phyloP scores from a whole-genome alignment of 2,329 filamentous ascomycete species.

The Lachnellula hyalina region DNA sequence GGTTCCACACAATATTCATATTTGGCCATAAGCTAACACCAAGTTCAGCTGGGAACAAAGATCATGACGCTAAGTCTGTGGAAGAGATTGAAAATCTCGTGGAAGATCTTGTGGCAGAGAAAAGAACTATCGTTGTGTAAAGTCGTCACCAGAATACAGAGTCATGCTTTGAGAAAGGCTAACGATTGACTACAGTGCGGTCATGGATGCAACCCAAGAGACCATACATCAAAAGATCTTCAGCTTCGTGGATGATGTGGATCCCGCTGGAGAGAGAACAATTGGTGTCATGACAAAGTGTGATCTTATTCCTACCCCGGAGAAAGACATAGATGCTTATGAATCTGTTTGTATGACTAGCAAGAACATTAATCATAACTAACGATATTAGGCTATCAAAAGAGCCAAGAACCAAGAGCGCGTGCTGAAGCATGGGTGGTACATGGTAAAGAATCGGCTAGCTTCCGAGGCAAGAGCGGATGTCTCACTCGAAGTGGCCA shows the following conservation, averaged over 20 bases:
- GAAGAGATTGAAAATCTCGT: neutral
- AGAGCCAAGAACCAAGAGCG: conserved; percentile 1
- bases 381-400: neutral
- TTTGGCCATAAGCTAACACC: neutral
- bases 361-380: neutral
- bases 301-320: neutral
- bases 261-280: neutral
- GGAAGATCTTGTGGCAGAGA: neutral
- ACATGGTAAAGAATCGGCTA: neutral
- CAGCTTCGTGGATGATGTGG: neutral
- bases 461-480: neutral
- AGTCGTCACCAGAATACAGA: neutral
- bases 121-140: neutral
- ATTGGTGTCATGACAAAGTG: conserved; percentile 3
- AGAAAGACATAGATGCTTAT: neutral
- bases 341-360: neutral
- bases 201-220: neutral
- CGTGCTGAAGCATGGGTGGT: neutral
- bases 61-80: neutral
- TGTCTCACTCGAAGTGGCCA: neutral
- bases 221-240: conserved; percentile 1
- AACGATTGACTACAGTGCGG: neutral
- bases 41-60: neutral
- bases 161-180: neutral
- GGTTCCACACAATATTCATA: neutral